Percentiles rank a stretch among this genome's conserved stretches.
Evolutionary conservation across 1,139 yeast species (phyloP).

Genomic region (Suhomyces taliae): DNA sequence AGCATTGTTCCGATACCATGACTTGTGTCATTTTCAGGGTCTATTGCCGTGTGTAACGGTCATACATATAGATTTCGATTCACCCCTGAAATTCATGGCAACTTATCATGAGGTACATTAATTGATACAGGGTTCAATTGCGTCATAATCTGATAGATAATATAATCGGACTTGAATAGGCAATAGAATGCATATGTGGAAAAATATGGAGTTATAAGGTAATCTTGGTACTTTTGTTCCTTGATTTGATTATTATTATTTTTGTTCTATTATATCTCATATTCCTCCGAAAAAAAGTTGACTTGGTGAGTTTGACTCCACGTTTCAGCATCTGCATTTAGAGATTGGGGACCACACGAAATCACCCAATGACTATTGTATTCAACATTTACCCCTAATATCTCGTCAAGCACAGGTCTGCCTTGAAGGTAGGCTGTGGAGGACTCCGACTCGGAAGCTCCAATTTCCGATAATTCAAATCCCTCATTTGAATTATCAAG

Average conservation of each 20-base stretch:
- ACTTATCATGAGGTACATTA: too few relatives aligned
- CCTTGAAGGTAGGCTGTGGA: constrained; percentile 18
- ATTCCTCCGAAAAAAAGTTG: constrained; percentile 47
- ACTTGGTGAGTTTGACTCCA: constrained; percentile 43
- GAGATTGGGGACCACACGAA: constrained; percentile 67
- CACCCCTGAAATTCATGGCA: neutral
- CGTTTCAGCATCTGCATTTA: constrained; percentile 47
- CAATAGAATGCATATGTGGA: too few relatives aligned
- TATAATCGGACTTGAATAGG: too few relatives aligned
- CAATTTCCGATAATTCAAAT: constrained; percentile 20
- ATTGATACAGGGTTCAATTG: too few relatives aligned
- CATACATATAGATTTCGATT: neutral
- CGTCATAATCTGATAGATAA: too few relatives aligned
- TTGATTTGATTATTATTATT: too few relatives aligned
- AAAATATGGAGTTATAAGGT: too few relatives aligned
- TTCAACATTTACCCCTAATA: constrained; percentile 26
- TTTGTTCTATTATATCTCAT: constrained; percentile 25
- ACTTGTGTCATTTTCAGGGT: neutral
- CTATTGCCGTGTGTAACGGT: neutral
- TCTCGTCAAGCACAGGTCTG: constrained; percentile 42
- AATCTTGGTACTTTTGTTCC: too few relatives aligned
- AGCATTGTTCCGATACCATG: neutral
- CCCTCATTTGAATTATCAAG: constrained; percentile 18
- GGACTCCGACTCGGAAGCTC: neutral
- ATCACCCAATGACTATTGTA: constrained; percentile 51